Evolutionary conservation across 306 rosid species (phyloP), one percentile per base, ranked within the genome.

Genomic region (Vigna angularis): DNA sequence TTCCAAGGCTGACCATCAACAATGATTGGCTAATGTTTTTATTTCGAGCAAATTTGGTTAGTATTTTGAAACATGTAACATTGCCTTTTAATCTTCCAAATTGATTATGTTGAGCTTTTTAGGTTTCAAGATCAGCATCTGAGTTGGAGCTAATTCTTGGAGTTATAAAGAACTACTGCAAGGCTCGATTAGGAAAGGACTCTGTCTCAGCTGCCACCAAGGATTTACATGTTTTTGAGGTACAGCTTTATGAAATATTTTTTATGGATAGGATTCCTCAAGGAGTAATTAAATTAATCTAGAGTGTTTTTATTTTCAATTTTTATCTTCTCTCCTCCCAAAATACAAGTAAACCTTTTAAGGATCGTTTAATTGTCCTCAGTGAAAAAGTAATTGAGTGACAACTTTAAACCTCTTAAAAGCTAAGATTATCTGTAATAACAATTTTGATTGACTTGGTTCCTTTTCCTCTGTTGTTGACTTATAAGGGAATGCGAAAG

Each of bases 71-170:
- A 72, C 26, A 56, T 44, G 56, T 17, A n/a, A 50, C 50, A 11
- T 45, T 64, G 34, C 49, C 74, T 81, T 64, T 80, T 77, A 65
- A 58, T 73, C 45, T 68, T 81, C 70, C 75, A 52, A 85, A 67
- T 58, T 70, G 62, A 70, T 74, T 76, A 45, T 78, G 57, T 68
- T 72, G 76, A 52, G 68, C 13, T 36, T 26, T 26, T 57, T 81
- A 95, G 98, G 95, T 89, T 85, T 88, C 91, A 73, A 87, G 84
- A 84, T 86, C 88, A 47, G 89, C 98, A 47, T 95, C 98, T 82
- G 95, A 89, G 71, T 79, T 92, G 89, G 98, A 95, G 90, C 83
- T 89, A 65, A 87, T 93, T 89, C 97, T 93, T 79, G 98, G 98
- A 40, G 93, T 90, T 78, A 86, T 93, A 76, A 91, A 81, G 91